These are phyloP conservation scores for Fusarium anthophilum DNA, from an alignment of 2,329 filamentous ascomycete species.

Conservation along the genomic window DNA sequence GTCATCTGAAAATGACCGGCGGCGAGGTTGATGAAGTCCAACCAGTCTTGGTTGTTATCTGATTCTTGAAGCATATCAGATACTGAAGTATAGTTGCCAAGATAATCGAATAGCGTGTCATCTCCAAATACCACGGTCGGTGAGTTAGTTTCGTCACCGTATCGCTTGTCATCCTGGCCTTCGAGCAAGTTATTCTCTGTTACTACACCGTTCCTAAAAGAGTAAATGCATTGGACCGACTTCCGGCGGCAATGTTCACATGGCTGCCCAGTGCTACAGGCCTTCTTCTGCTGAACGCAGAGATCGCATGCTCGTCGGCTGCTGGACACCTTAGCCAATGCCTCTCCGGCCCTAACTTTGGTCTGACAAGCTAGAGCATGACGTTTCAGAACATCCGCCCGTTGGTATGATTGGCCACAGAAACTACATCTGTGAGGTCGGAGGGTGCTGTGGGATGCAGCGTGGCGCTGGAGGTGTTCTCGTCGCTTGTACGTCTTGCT, in stretches of 20 bases:
- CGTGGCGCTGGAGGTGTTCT: neutral
- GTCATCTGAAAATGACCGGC: neutral
- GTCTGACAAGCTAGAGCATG: neutral
- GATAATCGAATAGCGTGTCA: neutral
- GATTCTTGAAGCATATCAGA: neutral
- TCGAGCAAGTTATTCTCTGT: neutral
- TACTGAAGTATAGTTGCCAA: neutral
- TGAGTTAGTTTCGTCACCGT: rapidly evolving
- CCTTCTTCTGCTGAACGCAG: neutral
- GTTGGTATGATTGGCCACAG: neutral
- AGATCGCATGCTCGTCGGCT: neutral
- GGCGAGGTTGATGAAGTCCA: neutral
- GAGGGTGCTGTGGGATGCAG: neutral
- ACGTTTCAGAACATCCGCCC: neutral
- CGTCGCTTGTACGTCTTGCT: neutral
- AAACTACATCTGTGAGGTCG: neutral
- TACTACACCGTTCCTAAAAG: rapidly evolving
- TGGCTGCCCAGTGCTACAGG: neutral
- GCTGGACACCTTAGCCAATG: neutral
- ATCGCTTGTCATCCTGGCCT: no score
- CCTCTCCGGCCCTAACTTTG: rapidly evolving
- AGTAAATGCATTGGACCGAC: neutral
- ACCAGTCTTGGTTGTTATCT: neutral
- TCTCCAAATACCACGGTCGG: neutral
- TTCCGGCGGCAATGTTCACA: neutral